These are phyloP conservation scores for Acanthamoeba culbertsoni DNA, from an alignment of 208 protist species.

Conservation along the genomic window DNA sequence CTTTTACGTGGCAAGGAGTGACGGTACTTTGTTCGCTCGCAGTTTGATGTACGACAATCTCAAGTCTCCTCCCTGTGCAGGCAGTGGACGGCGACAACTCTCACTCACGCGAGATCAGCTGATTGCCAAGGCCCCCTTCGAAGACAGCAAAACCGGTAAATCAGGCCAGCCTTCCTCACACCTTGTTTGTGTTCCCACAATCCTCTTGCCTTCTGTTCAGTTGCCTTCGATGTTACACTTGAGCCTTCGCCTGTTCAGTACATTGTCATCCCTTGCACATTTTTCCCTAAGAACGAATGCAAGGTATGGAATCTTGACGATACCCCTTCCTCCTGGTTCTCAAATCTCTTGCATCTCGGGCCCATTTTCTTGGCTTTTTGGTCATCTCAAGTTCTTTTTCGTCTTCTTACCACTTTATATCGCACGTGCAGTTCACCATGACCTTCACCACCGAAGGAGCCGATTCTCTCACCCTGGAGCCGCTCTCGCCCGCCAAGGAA, in stretches of 20 bases:
- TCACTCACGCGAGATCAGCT: neutral
- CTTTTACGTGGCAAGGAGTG: slow-evolving; percentile 45
- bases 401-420: neutral
- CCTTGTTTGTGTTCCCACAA: neutral
- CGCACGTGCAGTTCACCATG: slow-evolving; percentile 14
- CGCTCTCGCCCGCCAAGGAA: slow-evolving; percentile 16
- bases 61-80: neutral
- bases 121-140: slow-evolving; percentile 43
- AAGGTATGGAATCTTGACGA: neutral
- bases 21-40: neutral
- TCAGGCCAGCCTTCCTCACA: neutral
- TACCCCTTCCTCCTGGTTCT: neutral
- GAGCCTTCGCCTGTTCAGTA: slow-evolving; percentile 31
- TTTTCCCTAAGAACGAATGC: neutral
- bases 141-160: slow-evolving; percentile 28
- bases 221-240: slow-evolving; percentile 28
- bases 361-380: neutral
- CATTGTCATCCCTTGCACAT: slow-evolving; percentile 38
- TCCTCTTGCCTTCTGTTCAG: neutral
- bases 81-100: slow-evolving; percentile 43
- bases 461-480: slow-evolving; percentile 2
- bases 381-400: neutral
- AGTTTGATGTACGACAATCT: neutral
- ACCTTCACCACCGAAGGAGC: slow-evolving; percentile 19
- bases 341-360: neutral